These are phyloP conservation scores for Phytophthora fragariae DNA, from an alignment of 352 stramenopile species.

Conservation along the genomic window DNA sequence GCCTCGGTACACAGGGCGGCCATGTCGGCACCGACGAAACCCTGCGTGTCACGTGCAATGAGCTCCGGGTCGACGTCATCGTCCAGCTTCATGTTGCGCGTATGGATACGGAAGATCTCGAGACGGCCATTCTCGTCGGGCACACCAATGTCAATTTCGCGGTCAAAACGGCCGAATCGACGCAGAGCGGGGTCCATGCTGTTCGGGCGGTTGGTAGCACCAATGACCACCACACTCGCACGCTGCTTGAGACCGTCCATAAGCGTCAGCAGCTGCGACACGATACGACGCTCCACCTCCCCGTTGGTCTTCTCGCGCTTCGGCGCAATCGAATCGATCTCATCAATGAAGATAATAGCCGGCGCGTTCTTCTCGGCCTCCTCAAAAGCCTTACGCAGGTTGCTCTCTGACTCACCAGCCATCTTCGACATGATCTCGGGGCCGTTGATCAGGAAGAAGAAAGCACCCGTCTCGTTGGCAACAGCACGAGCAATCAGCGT, in stretches of 20 bases:
- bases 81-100: slow-evolving; percentile 99
- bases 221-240: slow-evolving; percentile 98
- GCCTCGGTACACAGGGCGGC: slow-evolving; percentile 98
- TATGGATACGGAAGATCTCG: slow-evolving; percentile 99
- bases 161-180: slow-evolving; percentile 99
- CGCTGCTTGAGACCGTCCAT: slow-evolving; percentile 98
- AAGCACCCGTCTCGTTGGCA: slow-evolving; percentile 99
- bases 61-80: slow-evolving; percentile 98
- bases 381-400: slow-evolving; percentile 98
- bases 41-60: slow-evolving; percentile 98
- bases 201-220: slow-evolving; percentile 99
- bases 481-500: slow-evolving; percentile 98
- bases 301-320: slow-evolving; percentile 99
- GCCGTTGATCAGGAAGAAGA: slow-evolving; percentile 99
- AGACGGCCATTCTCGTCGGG: slow-evolving; percentile 98
- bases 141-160: slow-evolving; percentile 99
- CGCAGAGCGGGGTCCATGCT: slow-evolving; percentile 98
- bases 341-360: slow-evolving; percentile 99
- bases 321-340: slow-evolving; percentile 98
- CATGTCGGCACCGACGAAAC: slow-evolving; percentile 99
- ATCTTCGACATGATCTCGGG: slow-evolving; percentile 99
- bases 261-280: slow-evolving; percentile 98
- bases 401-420: slow-evolving; percentile 93
- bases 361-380: slow-evolving; percentile 99
- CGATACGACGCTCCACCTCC: slow-evolving; percentile 99